phyloP scores from a whole-genome alignment of 1,139 yeast genomes.

The Sugiyamaella xylanicola region DNA sequence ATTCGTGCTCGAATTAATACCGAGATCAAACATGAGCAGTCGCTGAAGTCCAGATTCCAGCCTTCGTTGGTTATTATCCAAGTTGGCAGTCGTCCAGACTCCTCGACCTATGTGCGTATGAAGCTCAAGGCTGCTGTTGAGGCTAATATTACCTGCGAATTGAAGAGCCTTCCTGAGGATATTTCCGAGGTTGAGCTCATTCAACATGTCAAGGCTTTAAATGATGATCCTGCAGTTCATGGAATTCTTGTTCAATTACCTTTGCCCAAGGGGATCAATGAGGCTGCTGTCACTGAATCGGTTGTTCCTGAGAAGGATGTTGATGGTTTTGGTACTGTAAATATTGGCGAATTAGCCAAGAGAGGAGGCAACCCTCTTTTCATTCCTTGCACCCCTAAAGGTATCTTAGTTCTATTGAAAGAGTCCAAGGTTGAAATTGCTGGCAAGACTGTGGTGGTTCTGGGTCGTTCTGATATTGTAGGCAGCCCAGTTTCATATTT shows the following conservation, averaged over 20 bases:
- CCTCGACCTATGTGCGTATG: conserved; percentile 90
- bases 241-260: conserved; percentile 95
- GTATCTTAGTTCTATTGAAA: conserved; percentile 76
- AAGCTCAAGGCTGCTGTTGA: conserved; percentile 81
- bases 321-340: conserved; percentile 90
- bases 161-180: conserved; percentile 40
- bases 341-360: conserved; percentile 88
- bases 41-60: conserved; percentile 58
- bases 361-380: conserved; percentile 83
- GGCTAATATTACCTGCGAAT: conserved; percentile 42
- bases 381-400: conserved; percentile 96
- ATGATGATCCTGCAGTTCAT: conserved; percentile 70
- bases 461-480: conserved; percentile 95
- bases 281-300: conserved; percentile 72
- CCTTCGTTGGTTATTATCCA: conserved; percentile 86
- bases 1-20: conserved; percentile 41
- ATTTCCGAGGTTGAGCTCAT: conserved; percentile 52
- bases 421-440: conserved; percentile 62
- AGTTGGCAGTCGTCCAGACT: conserved; percentile 88
- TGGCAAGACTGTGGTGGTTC: conserved; percentile 88
- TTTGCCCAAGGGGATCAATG: conserved; percentile 78
- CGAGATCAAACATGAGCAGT: conserved; percentile 60
- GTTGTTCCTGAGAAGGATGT: conserved; percentile 85
- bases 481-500: conserved; percentile 90
- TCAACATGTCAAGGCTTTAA: conserved; percentile 59